Evolutionary conservation across 768 basidiomycete species (phyloP).

Genomic region (Trametopsis cervina): DNA sequence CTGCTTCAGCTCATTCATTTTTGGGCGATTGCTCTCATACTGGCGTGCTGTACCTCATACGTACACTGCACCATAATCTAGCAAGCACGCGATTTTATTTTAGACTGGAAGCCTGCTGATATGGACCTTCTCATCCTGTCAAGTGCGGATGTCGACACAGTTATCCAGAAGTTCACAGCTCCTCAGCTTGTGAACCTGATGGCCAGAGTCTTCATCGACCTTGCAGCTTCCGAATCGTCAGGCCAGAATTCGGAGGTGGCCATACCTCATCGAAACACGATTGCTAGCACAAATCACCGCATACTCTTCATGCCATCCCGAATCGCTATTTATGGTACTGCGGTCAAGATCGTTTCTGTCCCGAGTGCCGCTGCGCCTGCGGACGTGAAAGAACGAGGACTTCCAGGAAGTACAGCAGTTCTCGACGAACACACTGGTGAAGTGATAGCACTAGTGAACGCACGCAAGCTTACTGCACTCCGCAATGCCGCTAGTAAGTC

Average conservation of each 20-base stretch:
- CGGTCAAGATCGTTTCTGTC: constrained; percentile 78
- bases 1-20: too few relatives aligned
- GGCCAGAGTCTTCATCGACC: constrained; percentile 46
- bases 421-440: constrained; percentile 64
- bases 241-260: constrained; percentile 14
- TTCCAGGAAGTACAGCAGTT: constrained; percentile 74
- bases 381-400: constrained; percentile 33
- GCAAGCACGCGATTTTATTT: too few relatives aligned
- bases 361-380: constrained; percentile 38
- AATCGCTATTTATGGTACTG: constrained; percentile 42
- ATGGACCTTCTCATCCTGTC: constrained; percentile 58
- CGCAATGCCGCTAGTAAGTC: constrained; percentile 73
- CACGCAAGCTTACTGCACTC: constrained; percentile 68
- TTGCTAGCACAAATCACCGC: constrained; percentile 49
- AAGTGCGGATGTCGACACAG: constrained; percentile 44
- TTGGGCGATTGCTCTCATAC: too few relatives aligned
- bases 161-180: constrained; percentile 40
- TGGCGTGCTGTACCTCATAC: too few relatives aligned
- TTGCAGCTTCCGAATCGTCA: constrained; percentile 27
- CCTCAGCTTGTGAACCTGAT: constrained; percentile 46
- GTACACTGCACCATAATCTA: too few relatives aligned
- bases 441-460: constrained; percentile 74
- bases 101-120: background rate
- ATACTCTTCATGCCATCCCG: constrained; percentile 83
- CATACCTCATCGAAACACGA: constrained; percentile 53